Base-by-base conservation (phyloP, 148 eudicot genomes). In the Fagopyrum esculentum region DNA sequence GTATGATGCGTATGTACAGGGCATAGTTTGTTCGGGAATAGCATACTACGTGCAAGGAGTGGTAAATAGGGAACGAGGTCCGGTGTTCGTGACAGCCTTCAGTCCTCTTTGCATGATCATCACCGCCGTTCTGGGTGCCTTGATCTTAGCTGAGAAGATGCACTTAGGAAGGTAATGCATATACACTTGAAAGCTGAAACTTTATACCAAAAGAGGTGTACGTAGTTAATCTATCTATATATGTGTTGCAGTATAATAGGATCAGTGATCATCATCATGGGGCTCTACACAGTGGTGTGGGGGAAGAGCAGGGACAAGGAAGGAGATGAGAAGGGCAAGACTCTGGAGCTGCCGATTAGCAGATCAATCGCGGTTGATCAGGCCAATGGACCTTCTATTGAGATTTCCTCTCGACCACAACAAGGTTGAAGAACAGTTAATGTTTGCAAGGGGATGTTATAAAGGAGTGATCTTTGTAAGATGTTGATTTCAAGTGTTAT, bases 31-130 rank as follows among this genome's bases (percentile, higher is more conserved):
- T 81, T 89, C 93, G 46, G 93, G 93, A 50, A 82, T 89, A 0
- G 93, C 93, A 19, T 89, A 84, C 30, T 89, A 87, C 15, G 68
- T 83, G 30, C 93, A 89, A 82, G 85, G 93, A 44, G 79, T 78
- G 1, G 89, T 89, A n/a, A 89, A 84, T 77, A 85, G 55, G 76
- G 43, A 69, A 11, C 81, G 85, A 64, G 93, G 93, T 54, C 93
- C 93, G 0, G 93, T 89, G 19, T 89, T 89, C 35, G 85, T 89
- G 43, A 89, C 93, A 22, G 90, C 93, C 11, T 89, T 89, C 47
- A 89, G 89, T 60, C 93, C 90, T 45, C 81, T 89, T 7, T 84
- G 86, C 80, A 89, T 82, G 89, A 81, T 89, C 76, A 87, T 89
- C 81, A 89, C 93, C 15, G 86, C 90, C 1, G 69, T 84, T 54